Conservation (phyloP, 768 basidiomycete genomes). For the Kwoniella sp. region DNA sequence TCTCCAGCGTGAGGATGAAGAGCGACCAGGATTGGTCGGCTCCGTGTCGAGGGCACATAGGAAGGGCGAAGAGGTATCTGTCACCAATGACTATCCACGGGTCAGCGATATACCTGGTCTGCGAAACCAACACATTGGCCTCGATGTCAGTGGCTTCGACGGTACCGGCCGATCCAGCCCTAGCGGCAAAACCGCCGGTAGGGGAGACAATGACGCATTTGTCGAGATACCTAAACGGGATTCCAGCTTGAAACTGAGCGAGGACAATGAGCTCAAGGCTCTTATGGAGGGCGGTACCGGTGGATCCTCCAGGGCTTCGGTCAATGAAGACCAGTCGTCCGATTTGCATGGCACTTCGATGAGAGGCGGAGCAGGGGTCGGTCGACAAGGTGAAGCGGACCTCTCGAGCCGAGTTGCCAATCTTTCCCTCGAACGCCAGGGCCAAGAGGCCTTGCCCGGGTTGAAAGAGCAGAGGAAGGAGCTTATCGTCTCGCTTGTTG, state of each 20-base stretch:
- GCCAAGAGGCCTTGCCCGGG: not conserved
- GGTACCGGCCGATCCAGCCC: not conserved
- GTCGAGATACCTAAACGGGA: constrained; percentile 16
- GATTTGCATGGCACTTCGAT: too few species aligned
- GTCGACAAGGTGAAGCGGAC: not conserved
- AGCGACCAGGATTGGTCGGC: constrained; percentile 14
- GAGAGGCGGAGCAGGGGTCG: not conserved
- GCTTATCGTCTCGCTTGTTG: constrained; percentile 21
- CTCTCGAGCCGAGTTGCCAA: not conserved
- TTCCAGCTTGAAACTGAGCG: constrained; percentile 6
- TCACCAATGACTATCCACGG: not conserved
- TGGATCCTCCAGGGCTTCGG: not conserved
- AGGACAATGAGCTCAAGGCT: not conserved
- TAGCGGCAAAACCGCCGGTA: not conserved
- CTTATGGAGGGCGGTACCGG: not conserved
- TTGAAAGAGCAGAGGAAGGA: constrained; percentile 31
- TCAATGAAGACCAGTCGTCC: not conserved
- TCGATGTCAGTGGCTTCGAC: too few species aligned
- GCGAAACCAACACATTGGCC: not conserved
- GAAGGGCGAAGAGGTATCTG: constrained; percentile 1
- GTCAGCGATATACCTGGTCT: constrained; percentile 5
- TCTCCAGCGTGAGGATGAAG: constrained; percentile 3
- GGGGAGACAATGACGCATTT: not conserved
- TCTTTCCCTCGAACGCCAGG: not conserved
- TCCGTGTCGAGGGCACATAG: constrained; percentile 12